Base-by-base conservation (phyloP, 768 basidiomycete genomes). In the Artomyces pyxidatus region DNA sequence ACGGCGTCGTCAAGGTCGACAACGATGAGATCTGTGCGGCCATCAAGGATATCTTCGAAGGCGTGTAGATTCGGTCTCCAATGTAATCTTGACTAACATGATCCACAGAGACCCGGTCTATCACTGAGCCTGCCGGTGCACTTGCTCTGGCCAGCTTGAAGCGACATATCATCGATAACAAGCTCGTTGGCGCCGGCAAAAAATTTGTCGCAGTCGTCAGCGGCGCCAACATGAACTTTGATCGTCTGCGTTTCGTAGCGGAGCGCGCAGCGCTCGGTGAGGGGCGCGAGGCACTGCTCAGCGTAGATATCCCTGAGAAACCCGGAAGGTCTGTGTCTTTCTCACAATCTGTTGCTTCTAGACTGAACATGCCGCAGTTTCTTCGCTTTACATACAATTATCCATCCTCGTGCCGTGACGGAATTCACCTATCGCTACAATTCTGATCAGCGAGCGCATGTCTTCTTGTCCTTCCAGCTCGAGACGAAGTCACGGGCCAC, bases 181-280 rank as follows among this genome's bases (percentile, higher is more conserved):
- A 84, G 45, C 78, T 98, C 28, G 58, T 92, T 45, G 89, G 88
- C 30, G 81, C 88, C 2, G 76, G 85, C 48, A 90, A 90, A 69
- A 83, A 79, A 49, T 96, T 94, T 55, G 94, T 97, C 26, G 93
- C 80, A 5, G 82, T 97, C 45, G 71, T 98, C 54, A 94, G 90
- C 59, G 96, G 96, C 19, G 96, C 95, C 16, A 98, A 99, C 68
- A 96, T 99, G 90, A 98, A 99, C 69, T 99, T 99, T 66, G 89
- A 92, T 61, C 81, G 95, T 37, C 67, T 99, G 40, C 81, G 96
- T 9, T 99, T 98, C 63, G 94, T 99, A n/a, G 88, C 96, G 17
- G 96, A 99, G 64, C 92, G 96, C 49, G 96, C 96, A 3, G 93
- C 97, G 65, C 74, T 98, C 17, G 96, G 96, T 54, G 96, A 99